Evolutionary conservation across 2,329 filamentous ascomycete genomes (phyloP), one percentile per base, ranked within the genome.

Genomic region (Cladophialophora exuberans): DNA sequence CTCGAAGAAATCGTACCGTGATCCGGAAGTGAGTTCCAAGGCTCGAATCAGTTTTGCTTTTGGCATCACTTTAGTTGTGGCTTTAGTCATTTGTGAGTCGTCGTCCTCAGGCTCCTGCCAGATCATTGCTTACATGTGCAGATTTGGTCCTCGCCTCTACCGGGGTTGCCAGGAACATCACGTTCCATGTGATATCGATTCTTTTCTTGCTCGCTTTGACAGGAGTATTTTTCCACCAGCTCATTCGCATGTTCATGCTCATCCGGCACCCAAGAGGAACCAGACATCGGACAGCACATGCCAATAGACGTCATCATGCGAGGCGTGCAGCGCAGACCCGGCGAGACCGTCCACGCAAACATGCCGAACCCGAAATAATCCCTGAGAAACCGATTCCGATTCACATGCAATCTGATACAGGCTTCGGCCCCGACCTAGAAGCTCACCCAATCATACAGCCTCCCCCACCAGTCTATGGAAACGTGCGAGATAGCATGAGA

Each of bases 401-500:
- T 9, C 82, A 88, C 15, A 78, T 93, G 41, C 84, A 85, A 2
- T 80, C 83, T 35, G 90, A 94, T 66, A 88, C 92, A 65, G 89
- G 91, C 65, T 81, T 83, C 15, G 80, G 75, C 1, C 50, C 61
- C 18, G 64, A 65, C 28, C 62, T 61, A 26, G 82, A 80, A 3
- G 69, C 79, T 28, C 30, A 35, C 49, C 73, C 75, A 36, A 84
- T 85, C 17, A 55, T 69, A 51, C 68, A 66, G 64, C 62, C 79
- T 17, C 83, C 85, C 6, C 91, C 92, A 3, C 91, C 92, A 0
- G 90, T 90, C 2, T 96, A 96, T 67, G 91, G 91, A 0, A 75
- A 90, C 1, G 95, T 90, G 89, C 80, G 90, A 48, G 85, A 86
- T 70, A 93, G 87, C 66, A 89, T 94, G 72, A 81, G 89, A 43